Base-by-base conservation (phyloP, 2,329 filamentous ascomycete species). In the Fusarium incarnatum region DNA sequence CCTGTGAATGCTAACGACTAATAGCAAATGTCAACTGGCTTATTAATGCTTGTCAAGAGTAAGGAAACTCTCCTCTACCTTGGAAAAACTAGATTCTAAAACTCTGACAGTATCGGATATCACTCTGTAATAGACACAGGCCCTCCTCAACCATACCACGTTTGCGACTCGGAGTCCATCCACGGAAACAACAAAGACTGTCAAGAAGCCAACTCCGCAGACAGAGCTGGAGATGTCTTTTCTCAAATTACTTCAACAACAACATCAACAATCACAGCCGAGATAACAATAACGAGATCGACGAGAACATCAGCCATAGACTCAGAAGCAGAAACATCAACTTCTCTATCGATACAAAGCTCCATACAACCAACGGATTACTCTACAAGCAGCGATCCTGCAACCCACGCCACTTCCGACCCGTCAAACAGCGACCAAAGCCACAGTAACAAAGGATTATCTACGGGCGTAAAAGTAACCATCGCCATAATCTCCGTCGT, bases 21-120 rank as follows among this genome's bases (percentile, higher is more conserved):
- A 22, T 55, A 88, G 86, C 85, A 49, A 86, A 81, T 70, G 82
- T 87, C 55, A 83, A 86, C 69, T 79, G 79, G 73, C 78, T 87
- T 60, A 85, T 87, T 77, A 85, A 83, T 70, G 76, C 78, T 57
- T 88, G 86, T 60, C 79, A 84, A 72, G 83, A 82, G 86, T 87
- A 78, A 77, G 81, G 41, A 40, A 28, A 37, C n/a, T 49, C 30
- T 28, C 18, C 30, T 28, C 18, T n/a, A n/a, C 7, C 13, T 52
- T 8, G 23, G 10, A 27, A 6, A 16, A 8, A 9, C 40, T 34
- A 20, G 28, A 54, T 52, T 50, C 67, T 72, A 48, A 73, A 13
- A 27, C 13, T 25, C 37, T 32, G 37, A 37, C 34, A 77, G 76
- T 25, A 70, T 77, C 48, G 76, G 75, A 15, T 74, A 75, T 48